Percentiles rank a stretch among this genome's conserved stretches.
These are phyloP conservation scores for Annulohypoxylon stygium DNA, from an alignment of 495 filamentous ascomycete genomes.

Conservation along the genomic window DNA sequence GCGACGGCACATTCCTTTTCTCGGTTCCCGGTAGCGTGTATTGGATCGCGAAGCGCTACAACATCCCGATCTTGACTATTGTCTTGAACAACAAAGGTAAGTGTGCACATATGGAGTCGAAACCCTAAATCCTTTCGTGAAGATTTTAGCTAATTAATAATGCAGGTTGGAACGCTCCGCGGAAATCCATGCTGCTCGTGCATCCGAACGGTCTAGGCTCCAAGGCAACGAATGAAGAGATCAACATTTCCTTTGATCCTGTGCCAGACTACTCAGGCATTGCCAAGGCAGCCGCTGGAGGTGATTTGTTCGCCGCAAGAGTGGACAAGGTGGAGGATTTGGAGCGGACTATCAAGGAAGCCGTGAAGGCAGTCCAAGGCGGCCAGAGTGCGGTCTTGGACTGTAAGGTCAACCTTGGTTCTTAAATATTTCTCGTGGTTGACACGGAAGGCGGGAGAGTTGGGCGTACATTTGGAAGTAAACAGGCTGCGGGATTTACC, in stretches of 20 bases:
- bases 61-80: conserved; percentile 89
- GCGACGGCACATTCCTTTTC: conserved; percentile 93
- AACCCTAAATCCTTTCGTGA: neutral
- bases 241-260: conserved; percentile 91
- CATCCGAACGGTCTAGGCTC: conserved; percentile 85
- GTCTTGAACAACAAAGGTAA: conserved; percentile 91
- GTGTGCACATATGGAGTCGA: conserved; percentile 16
- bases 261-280: conserved; percentile 92
- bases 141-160: conserved; percentile 16
- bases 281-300: conserved; percentile 88
- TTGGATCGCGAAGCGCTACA: conserved; percentile 90
- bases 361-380: conserved; percentile 74
- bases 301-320: conserved; percentile 73
- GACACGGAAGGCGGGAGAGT: neutral
- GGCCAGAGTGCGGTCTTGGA: conserved; percentile 78
- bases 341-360: conserved; percentile 71
- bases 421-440: conserved; percentile 38
- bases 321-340: conserved; percentile 72
- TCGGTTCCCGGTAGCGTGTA: conserved; percentile 90
- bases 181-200: conserved; percentile 79
- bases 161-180: conserved; percentile 87
- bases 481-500: neutral
- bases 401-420: conserved; percentile 60
- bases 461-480: neutral
- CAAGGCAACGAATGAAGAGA: conserved; percentile 82